A percentile compares a stretch with the other conserved stretches of the same genome.
Conservation (phyloP, 129 eudicot genomes). For the Rutidosis leptorrhynchoides region DNA sequence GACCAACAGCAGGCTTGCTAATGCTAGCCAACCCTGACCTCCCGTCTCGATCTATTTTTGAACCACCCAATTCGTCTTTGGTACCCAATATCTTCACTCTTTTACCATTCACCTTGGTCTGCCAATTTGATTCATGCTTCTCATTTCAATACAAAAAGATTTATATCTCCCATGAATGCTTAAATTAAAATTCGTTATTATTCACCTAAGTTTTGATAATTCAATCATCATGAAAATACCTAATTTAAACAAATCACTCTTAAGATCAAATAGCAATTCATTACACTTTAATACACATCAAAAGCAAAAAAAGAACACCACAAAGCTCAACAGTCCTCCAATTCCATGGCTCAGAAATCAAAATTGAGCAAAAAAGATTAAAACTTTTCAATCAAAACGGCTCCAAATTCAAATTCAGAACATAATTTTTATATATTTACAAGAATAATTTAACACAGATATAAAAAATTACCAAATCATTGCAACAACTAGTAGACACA, state of each 20-base stretch:
- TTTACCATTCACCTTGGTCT: conserved; percentile 54
- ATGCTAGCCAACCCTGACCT: conserved; percentile 50
- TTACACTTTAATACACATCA: not conserved
- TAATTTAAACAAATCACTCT: not conserved
- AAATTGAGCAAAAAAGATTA: conserved; percentile 4
- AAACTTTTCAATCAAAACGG: not conserved
- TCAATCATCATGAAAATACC: not conserved
- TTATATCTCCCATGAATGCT: not conserved
- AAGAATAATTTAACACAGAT: not conserved
- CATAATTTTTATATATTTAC: not conserved
- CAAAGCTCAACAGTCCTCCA: not conserved
- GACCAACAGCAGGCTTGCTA: conserved; percentile 36
- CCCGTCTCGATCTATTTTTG: conserved; percentile 46
- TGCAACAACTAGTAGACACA: conserved; percentile 52
- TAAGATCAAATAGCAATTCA: not conserved
- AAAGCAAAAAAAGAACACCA: not conserved
- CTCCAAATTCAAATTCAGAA: conserved; percentile 4
- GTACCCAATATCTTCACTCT: conserved; percentile 44
- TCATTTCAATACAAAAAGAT: conserved; percentile 1
- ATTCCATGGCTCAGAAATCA: not conserved
- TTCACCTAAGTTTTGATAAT: conserved; percentile 9
- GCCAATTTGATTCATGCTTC: conserved; percentile 11
- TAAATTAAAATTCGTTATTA: not conserved
- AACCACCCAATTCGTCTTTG: conserved; percentile 41
- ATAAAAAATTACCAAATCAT: conserved; percentile 47